Conservation (phyloP, 2,329 filamentous ascomycete genomes). For the Metarhizium sp. region DNA sequence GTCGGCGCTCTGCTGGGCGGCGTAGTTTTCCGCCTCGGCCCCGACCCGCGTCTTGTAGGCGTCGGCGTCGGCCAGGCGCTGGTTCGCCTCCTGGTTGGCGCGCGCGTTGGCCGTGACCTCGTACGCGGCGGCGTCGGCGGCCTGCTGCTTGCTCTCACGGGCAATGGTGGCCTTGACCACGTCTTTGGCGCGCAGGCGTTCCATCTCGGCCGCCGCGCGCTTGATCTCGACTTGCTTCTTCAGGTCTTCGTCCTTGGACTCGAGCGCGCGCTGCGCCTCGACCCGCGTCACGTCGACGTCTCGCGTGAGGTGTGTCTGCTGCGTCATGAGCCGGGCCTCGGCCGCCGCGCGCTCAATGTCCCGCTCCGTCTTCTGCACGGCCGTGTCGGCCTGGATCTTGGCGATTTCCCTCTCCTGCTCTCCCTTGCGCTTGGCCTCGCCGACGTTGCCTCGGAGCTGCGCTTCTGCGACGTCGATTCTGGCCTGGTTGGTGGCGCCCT, state of each 20-base stretch:
- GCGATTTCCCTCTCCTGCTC: slow-evolving; percentile 78
- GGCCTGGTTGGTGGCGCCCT: slow-evolving; percentile 76
- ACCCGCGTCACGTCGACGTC: slow-evolving; percentile 71
- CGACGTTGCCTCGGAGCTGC: slow-evolving; percentile 58
- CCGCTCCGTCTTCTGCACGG: slow-evolving; percentile 74
- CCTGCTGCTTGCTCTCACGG: slow-evolving; percentile 59
- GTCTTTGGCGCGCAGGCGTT: slow-evolving; percentile 66
- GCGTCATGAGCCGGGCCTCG: slow-evolving; percentile 65
- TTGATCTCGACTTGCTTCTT: slow-evolving; percentile 69
- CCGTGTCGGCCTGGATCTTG: slow-evolving; percentile 80
- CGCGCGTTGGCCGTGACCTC: slow-evolving; percentile 53
- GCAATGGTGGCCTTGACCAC: slow-evolving; percentile 68
- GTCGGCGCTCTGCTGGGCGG: slow-evolving; percentile 42
- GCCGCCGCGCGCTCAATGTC: slow-evolving; percentile 73
- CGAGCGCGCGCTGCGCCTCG: slow-evolving; percentile 60
- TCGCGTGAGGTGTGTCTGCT: slow-evolving; percentile 61
- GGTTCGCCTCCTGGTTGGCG: slow-evolving; percentile 42
- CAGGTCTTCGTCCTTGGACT: slow-evolving; percentile 70
- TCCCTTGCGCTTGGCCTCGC: slow-evolving; percentile 69
- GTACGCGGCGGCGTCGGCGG: slow-evolving; percentile 57
- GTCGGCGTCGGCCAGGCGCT: slow-evolving; percentile 42
- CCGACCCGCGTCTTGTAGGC: slow-evolving; percentile 41
- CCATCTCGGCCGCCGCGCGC: slow-evolving; percentile 70
- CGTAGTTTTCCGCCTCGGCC: slow-evolving; percentile 29
- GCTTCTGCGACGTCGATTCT: slow-evolving; percentile 57